A percentile compares a stretch with the other conserved stretches of the same genome.
phyloP scores from a whole-genome alignment of 78 protist species.

The Monosiga brevicollis region DNA sequence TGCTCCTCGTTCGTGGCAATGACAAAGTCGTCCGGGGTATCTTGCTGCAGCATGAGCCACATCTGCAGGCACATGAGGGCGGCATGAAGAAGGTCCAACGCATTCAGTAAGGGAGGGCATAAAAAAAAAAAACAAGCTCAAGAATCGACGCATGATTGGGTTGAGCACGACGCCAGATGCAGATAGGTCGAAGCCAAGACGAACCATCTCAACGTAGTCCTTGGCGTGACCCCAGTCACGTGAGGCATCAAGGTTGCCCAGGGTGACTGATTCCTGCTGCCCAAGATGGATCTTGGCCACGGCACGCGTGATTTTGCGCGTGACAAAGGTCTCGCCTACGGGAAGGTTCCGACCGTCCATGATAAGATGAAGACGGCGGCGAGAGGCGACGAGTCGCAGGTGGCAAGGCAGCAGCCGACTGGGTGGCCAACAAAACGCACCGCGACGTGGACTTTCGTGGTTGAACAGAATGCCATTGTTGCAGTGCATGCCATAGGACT shows the following conservation, averaged over 20 bases:
- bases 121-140: not conserved
- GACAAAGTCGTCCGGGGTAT: conserved; percentile 70
- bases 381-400: too few species aligned
- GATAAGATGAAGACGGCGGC: too few species aligned
- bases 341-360: too few species aligned
- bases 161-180: too few species aligned
- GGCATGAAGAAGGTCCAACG: too few species aligned
- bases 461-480: conserved; percentile 89
- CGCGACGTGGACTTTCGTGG: conserved; percentile 75
- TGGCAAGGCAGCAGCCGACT: not conserved
- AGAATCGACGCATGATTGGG: too few species aligned
- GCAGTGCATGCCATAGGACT: conserved; percentile 73
- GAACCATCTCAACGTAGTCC: conserved; percentile 66
- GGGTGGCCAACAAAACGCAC: not conserved
- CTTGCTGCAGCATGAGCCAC: conserved; percentile 79
- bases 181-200: too few species aligned
- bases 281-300: conserved; percentile 71
- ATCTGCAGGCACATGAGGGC: conserved; percentile 30
- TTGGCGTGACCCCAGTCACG: conserved; percentile 87
- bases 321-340: conserved; percentile 76
- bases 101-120: not conserved
- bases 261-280: conserved; percentile 27
- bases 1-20: conserved; percentile 78
- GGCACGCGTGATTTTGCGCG: conserved; percentile 85
- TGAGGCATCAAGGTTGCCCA: conserved; percentile 81